A percentile compares a stretch with the other conserved stretches of the same genome.
Evolutionary conservation across 73 alveolate species (phyloP).

Genomic region (Breviolum minutum): DNA sequence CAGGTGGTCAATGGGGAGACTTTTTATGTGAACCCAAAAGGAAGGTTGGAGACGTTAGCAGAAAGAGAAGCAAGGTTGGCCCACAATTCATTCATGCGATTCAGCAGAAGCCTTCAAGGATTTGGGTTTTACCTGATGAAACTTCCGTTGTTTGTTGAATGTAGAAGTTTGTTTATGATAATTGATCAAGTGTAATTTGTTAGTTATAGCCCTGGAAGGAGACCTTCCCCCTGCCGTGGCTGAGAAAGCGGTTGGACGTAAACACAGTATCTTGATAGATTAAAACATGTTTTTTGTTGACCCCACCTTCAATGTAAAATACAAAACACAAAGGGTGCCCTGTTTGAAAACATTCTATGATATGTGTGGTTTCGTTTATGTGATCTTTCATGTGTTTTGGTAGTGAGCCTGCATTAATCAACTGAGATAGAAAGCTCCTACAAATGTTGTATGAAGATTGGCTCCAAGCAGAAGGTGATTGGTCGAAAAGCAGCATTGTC

Average conservation of each 20-base stretch:
- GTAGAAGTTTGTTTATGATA: background rate
- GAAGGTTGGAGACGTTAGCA: background rate
- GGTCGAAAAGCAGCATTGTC: background rate
- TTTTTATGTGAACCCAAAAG: background rate
- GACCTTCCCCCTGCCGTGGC: constrained; percentile 20
- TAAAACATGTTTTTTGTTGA: background rate
- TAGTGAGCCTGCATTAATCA: no score
- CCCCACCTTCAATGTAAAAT: no score
- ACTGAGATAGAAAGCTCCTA: background rate
- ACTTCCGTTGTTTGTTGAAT: background rate
- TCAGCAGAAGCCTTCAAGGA: no score
- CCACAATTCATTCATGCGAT: background rate
- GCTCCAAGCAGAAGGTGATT: constrained; percentile 14
- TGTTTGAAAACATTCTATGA: background rate
- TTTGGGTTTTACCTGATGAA: no score
- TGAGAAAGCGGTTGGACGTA: background rate
- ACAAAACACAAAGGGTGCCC: no score
- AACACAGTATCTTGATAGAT: constrained; percentile 6
- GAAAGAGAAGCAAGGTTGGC: background rate
- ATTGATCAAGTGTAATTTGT: background rate
- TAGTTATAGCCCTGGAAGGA: background rate
- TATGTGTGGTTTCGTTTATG: no score
- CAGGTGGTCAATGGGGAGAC: background rate
- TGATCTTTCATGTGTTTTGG: no score
- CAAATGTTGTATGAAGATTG: background rate